Base-by-base conservation (phyloP, 208 protist genomes). In the Trypanosoma avium region DNA sequence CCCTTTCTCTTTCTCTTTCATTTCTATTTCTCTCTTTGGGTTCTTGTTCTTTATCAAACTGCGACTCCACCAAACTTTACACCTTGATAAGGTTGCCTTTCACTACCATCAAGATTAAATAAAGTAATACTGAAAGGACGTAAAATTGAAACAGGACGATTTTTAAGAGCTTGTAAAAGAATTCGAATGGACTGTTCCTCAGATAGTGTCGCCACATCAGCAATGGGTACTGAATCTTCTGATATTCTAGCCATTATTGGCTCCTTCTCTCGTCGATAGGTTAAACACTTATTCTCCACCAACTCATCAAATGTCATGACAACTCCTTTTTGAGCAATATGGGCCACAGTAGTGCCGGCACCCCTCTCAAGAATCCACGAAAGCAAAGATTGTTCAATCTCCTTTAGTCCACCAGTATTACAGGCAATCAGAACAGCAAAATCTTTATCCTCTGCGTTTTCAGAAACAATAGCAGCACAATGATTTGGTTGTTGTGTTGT, bases 221-320 rank as follows among this genome's bases (percentile, higher is more conserved):
- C 58, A 24, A 92, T 75, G 0, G 79, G 73, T 17, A 90, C 75
- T 17, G 53, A 19, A 38, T 79, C 81, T 9, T 61, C 30, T 7
- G 81, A 81, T 7, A 75, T 58, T 9, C 82, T 65, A 2, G 48
- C 35, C 12, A 84, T 55, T 47, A 81, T 79, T 1, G 30, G 61
- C 49, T 86, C 47, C 35, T 64, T 57, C 50, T 78, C 68, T 33
- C 73, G 62, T 36, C 75, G 73, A 62, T 88, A 91, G 26, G 67
- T 24, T 22, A 92, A 56, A 33, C 72, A 82, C 22, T 79, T 64
- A 10, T 65, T 62, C 42, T 80, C 62, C 0, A 76, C 84, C 27
- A 95, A 70, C 42, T 95, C 86, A 63, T 95, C 84, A 60, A 95
- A 95, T 7, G 90, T 95, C 84, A 95, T 91, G 29, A 95, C 83